Percentiles rank a stretch among this genome's conserved stretches.
Evolutionary conservation across 371 early-diverging fungal species (phyloP).

Genomic region (Phascolomyces articulosus): DNA sequence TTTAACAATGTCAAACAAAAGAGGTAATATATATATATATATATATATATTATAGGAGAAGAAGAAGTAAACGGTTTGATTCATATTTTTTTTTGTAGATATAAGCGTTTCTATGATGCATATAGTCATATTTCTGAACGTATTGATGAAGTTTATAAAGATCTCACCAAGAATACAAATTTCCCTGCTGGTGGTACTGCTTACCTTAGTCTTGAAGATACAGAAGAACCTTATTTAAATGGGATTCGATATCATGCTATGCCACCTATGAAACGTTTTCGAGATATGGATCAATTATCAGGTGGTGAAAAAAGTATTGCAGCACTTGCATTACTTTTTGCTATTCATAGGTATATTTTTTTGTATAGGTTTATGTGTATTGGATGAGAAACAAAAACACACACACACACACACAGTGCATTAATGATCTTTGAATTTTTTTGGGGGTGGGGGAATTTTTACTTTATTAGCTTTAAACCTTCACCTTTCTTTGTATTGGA

Average conservation of each 20-base stretch:
- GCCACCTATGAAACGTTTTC: slow-evolving; percentile 99
- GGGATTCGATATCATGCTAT: slow-evolving; percentile 98
- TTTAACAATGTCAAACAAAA: slow-evolving; percentile 85
- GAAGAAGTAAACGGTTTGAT: too few species aligned
- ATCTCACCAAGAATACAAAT: slow-evolving; percentile 79
- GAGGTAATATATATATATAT: too few species aligned
- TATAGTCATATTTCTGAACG: slow-evolving; percentile 88
- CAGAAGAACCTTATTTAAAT: slow-evolving; percentile 94
- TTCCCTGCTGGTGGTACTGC: slow-evolving; percentile 96
- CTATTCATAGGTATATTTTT: slow-evolving; percentile 79
- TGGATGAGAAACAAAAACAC: too few species aligned
- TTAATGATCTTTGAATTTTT: too few species aligned
- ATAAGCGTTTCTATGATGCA: slow-evolving; percentile 83
- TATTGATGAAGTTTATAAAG: slow-evolving; percentile 96
- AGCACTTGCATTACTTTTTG: slow-evolving; percentile 96
- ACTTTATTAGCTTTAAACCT: slow-evolving; percentile 74
- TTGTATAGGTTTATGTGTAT: too few species aligned
- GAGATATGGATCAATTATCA: slow-evolving; percentile 98
- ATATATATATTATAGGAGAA: too few species aligned
- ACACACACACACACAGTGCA: too few species aligned
- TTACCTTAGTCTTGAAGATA: slow-evolving; percentile 92
- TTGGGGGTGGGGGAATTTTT: too few species aligned
- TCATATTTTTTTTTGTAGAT: slow-evolving; percentile 41
- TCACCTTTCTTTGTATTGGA: slow-evolving; percentile 99
- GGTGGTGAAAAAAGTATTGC: slow-evolving; percentile 99